Base-by-base conservation (phyloP, 2,329 filamentous ascomycete species). In the Exophiala lecanii-corni region DNA sequence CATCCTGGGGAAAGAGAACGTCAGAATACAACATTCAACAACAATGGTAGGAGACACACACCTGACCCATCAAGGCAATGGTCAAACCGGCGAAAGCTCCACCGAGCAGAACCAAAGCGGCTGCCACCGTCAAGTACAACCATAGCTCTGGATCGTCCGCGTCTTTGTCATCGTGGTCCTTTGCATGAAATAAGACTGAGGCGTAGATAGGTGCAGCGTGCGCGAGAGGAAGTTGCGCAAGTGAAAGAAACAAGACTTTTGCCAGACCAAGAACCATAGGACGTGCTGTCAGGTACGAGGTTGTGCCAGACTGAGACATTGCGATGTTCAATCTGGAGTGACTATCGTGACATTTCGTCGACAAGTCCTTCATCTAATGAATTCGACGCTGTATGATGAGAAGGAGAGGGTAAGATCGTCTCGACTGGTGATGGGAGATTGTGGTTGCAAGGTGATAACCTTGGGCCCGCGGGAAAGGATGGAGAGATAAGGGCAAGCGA, bases 71-170 rank as follows among this genome's bases (percentile, higher is more conserved):
- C 56, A 82, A 66, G 56, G 67, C 62, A 55, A 69, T 69, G 47
- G 92, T 98, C 65, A 98, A 69, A 23, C 92, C 92, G 7, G 92
- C 92, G 69, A 98, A 98, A 28, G 87, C 88, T 50, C 92, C 92
- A 50, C 92, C 92, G 1, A 86, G 76, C 48, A 97, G 71, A 7
- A 97, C 92, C 43, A 98, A 75, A 17, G 80, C 75, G 47, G 87
- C 76, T 13, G 91, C 94, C 20, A 89, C 74, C 43, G 81, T 73
- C 50, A 92, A 76, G 59, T 96, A 88, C 34, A 91, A 71, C 85
- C 86, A 94, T 54, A 94, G 69, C 38, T 77, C 76, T 5, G 81
- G 75, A 49, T 84, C 82, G 17, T 75, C 69, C 5, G 68, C 64
- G 41, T 79, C 71, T 49, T 74, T 71, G 25, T 67, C 70, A 42